Evolutionary conservation across 1,284 basidiomycete species (phyloP).

Genomic region (Fistulina hepatica): DNA sequence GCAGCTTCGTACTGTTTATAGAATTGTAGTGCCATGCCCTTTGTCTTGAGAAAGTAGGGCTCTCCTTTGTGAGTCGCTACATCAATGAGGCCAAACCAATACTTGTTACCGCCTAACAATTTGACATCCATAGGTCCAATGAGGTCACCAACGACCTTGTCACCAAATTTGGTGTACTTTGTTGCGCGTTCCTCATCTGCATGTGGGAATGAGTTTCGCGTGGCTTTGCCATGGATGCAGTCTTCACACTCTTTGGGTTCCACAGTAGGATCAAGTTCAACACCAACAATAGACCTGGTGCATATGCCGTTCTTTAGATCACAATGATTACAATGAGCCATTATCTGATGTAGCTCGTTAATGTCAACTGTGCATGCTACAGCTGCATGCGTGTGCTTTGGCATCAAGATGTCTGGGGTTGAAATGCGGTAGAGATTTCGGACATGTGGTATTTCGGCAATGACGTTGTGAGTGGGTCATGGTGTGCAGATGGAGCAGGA

Average conservation of each 20-base stretch:
- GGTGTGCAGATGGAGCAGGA: no score
- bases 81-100: conserved; percentile 3
- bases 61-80: conserved; percentile 9
- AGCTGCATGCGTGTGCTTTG: no score
- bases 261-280: conserved; percentile 4
- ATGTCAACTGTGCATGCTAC: no score
- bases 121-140: conserved; percentile 5
- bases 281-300: conserved; percentile 3
- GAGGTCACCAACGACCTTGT: conserved; percentile 4
- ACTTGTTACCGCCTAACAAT: conserved; percentile 5
- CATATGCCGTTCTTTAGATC: conserved; percentile 6
- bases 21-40: no score
- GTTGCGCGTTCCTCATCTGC: background rate
- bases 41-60: no score
- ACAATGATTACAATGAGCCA: conserved; percentile 2
- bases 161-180: conserved; percentile 3
- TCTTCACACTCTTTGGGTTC: conserved; percentile 2
- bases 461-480: no score
- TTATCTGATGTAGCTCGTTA: conserved; percentile 5
- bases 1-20: no score
- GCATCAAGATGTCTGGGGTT: no score
- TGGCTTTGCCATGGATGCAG: conserved; percentile 1
- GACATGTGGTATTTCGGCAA: no score
- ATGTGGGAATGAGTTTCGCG: background rate
- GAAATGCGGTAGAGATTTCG: no score